Percentiles rank a stretch among this genome's conserved stretches.
Conservation (phyloP, 2,329 filamentous ascomycete genomes). For the Talaromyces sp. region DNA sequence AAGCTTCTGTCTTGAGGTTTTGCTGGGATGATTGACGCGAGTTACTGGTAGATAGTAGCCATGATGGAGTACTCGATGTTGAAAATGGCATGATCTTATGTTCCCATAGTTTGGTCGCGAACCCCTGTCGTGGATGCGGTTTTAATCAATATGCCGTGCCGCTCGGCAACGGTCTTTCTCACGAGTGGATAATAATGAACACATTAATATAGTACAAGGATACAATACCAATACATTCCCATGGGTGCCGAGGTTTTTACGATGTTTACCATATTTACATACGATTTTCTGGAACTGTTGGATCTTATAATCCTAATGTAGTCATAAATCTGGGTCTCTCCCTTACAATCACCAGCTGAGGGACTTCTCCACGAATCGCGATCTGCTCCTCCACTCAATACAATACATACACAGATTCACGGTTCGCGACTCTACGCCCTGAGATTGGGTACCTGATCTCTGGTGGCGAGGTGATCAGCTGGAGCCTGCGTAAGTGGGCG, state of each 20-base stretch:
- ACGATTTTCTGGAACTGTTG: background rate
- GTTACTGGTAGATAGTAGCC: no score
- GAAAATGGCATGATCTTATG: background rate
- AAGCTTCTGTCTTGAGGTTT: no score
- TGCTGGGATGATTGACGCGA: no score
- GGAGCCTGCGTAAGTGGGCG: background rate
- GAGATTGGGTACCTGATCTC: background rate
- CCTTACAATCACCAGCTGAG: background rate
- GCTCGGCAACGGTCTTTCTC: background rate
- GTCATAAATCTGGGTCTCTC: background rate
- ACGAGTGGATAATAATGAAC: background rate
- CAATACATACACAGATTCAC: background rate
- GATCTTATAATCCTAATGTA: background rate
- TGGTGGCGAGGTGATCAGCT: conserved; percentile 1
- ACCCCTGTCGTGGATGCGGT: background rate
- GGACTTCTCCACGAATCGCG: background rate
- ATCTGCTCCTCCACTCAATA: background rate
- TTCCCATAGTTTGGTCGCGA: background rate
- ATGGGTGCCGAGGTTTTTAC: background rate
- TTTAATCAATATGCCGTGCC: background rate
- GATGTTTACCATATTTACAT: background rate
- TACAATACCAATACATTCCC: background rate
- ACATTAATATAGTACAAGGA: background rate
- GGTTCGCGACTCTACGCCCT: background rate
- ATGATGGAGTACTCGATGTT: no score